Percentiles rank a stretch among this genome's conserved stretches.
These are phyloP conservation scores for Tetrahymena thermophila DNA, from an alignment of 73 alveolate species.

Conservation along the genomic window DNA sequence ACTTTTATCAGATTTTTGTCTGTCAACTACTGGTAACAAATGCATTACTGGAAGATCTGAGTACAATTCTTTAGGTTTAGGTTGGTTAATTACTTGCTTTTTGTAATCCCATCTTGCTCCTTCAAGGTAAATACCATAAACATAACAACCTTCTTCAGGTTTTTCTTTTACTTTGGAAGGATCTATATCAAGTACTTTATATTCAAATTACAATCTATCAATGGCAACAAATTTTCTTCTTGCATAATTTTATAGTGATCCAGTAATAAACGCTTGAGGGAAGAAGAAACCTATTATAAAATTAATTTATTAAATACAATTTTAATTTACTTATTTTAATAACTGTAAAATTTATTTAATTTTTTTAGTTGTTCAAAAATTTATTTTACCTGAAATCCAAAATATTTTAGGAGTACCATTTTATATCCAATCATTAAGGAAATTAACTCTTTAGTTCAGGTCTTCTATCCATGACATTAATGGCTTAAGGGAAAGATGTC, in stretches of 20 bases:
- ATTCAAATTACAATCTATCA: slow-evolving; percentile 76
- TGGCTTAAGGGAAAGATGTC: slow-evolving; percentile 77
- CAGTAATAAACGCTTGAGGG: slow-evolving; percentile 97
- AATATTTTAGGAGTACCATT: slow-evolving; percentile 83
- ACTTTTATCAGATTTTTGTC: slow-evolving; percentile 52
- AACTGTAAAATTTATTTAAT: too few relatives aligned
- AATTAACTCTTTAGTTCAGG: slow-evolving; percentile 68
- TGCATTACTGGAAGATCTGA: slow-evolving; percentile 70
- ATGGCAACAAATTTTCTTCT: slow-evolving; percentile 89
- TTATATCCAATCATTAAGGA: slow-evolving; percentile 78
- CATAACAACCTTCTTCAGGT: slow-evolving; percentile 92
- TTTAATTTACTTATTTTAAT: too few relatives aligned
- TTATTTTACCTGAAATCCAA: slow-evolving; percentile 35
- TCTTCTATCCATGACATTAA: slow-evolving; percentile 77
- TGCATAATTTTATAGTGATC: slow-evolving; percentile 89
- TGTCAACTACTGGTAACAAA: slow-evolving; percentile 5
- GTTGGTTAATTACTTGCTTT: slow-evolving; percentile 64
- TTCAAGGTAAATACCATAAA: slow-evolving; percentile 71
- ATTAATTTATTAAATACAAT: not conserved
- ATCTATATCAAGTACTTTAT: slow-evolving; percentile 73
- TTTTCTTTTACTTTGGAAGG: slow-evolving; percentile 76
- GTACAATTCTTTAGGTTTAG: slow-evolving; percentile 67
- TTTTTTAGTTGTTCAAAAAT: too few relatives aligned
- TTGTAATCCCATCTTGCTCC: slow-evolving; percentile 86
- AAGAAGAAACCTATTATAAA: slow-evolving; percentile 54